Conservation (phyloP, 2,329 filamentous ascomycete genomes). For the Aspergillus fructus region DNA sequence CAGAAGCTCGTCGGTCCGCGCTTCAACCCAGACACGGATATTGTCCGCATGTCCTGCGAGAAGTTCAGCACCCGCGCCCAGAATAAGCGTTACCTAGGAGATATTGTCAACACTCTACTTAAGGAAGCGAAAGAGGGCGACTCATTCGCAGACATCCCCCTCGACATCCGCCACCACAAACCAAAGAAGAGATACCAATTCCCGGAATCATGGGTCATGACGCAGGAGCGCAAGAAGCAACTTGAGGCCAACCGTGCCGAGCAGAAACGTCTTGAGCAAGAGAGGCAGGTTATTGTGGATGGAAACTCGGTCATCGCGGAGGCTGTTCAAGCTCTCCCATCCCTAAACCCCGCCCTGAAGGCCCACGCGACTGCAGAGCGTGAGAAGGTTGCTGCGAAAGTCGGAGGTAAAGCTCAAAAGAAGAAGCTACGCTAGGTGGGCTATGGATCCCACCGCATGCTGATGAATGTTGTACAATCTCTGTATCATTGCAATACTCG, state of each 20-base stretch:
- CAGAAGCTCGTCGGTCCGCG: constrained; percentile 82
- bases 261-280: constrained; percentile 55
- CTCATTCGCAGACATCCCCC: constrained; percentile 81
- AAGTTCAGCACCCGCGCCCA: constrained; percentile 84
- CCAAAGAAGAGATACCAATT: constrained; percentile 68
- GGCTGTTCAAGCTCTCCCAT: constrained; percentile 32
- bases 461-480: constrained; percentile 5
- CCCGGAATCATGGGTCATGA: constrained; percentile 81
- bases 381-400: constrained; percentile 22
- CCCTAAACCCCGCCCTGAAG: constrained; percentile 31
- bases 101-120: constrained; percentile 72
- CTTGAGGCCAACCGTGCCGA: constrained; percentile 62
- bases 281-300: constrained; percentile 58
- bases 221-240: constrained; percentile 63
- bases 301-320: constrained; percentile 40
- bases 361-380: constrained; percentile 21
- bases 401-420: constrained; percentile 16
- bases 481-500: constrained; percentile 10
- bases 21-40: constrained; percentile 80
- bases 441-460: background rate
- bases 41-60: constrained; percentile 89
- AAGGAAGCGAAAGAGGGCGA: constrained; percentile 77
- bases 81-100: constrained; percentile 92
- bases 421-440: constrained; percentile 17
- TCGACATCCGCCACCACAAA: constrained; percentile 84